A percentile compares a stretch with the other conserved stretches of the same genome.
phyloP scores from a whole-genome alignment of 169 alveolate genomes.

The Perkinsus chesapeaki region DNA sequence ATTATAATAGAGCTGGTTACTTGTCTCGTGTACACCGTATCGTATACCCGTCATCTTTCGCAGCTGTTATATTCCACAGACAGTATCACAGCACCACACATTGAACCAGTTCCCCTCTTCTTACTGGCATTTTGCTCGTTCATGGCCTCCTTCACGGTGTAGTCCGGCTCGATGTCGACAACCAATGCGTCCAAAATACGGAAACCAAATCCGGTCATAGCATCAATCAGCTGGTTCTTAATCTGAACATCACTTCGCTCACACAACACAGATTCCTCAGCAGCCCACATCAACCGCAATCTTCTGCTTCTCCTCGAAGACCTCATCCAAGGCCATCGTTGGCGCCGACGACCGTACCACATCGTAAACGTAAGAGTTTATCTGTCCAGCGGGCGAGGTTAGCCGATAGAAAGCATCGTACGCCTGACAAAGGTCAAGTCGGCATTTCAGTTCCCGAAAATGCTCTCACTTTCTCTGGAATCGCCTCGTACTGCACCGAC shows the following conservation, averaged over 20 bases:
- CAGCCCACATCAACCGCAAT: not conserved
- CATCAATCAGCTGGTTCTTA: not conserved
- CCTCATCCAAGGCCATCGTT: not conserved
- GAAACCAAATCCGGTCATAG: slow-evolving; percentile 10
- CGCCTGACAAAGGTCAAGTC: not conserved
- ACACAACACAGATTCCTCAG: not conserved
- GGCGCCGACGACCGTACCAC: slow-evolving; percentile 16
- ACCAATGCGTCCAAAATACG: not conserved
- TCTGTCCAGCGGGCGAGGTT: not conserved
- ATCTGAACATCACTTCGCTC: not conserved
- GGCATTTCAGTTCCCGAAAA: not conserved
- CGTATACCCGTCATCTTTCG: too few species aligned
- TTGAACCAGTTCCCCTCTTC: too few species aligned
- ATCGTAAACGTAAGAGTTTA: slow-evolving; percentile 4
- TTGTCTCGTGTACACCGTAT: too few species aligned
- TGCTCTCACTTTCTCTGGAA: not conserved
- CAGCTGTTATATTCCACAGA: too few species aligned
- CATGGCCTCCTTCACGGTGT: slow-evolving; percentile 12
- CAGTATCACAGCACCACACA: too few species aligned
- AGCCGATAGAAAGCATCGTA: slow-evolving; percentile 9
- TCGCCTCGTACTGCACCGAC: slow-evolving; percentile 12
- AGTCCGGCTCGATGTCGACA: not conserved
- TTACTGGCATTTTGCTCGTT: not conserved
- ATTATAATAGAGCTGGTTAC: too few species aligned
- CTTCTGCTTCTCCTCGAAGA: slow-evolving; percentile 8